Evolutionary conservation across 345 rosid species (phyloP).

Genomic region (Acer saccharum): DNA sequence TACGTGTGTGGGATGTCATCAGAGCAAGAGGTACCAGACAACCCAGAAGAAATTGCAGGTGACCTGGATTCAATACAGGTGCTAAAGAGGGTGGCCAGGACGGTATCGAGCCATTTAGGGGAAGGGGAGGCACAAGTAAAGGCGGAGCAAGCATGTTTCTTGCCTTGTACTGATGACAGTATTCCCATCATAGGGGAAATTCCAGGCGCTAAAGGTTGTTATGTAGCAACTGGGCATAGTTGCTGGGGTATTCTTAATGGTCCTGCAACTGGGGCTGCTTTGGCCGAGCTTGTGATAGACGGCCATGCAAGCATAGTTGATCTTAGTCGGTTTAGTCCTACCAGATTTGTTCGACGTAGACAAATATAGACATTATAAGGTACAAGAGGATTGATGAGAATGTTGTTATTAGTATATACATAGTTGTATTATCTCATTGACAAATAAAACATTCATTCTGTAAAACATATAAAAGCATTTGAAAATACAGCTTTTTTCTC

Average conservation of each 20-base stretch:
- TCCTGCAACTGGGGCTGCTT: conserved; percentile 88
- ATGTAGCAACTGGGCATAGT: conserved; percentile 79
- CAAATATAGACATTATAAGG: conserved; percentile 10
- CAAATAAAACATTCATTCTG: neutral
- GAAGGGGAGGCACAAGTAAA: conserved; percentile 62
- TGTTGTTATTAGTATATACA: neutral
- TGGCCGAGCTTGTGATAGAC: conserved; percentile 76
- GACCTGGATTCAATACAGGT: conserved; percentile 65
- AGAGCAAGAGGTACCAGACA: conserved; percentile 72
- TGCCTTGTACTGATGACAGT: conserved; percentile 79
- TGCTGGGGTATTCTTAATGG: conserved; percentile 96
- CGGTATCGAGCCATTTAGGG: conserved; percentile 67
- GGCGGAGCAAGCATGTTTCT: conserved; percentile 91
- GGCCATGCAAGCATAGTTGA: conserved; percentile 65
- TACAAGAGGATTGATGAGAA: neutral
- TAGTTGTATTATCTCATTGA: too few species aligned
- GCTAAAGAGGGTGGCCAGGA: conserved; percentile 74
- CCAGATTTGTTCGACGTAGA: conserved; percentile 48
- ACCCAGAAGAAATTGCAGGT: conserved; percentile 60
- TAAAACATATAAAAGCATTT: neutral
- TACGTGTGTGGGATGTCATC: conserved; percentile 89
- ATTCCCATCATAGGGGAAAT: conserved; percentile 77
- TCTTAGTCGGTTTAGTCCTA: conserved; percentile 69
- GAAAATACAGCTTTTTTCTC: neutral
- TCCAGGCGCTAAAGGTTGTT: conserved; percentile 70